Base-by-base conservation (phyloP, 2,329 filamentous ascomycete species). In the Hypocrella siamensis region DNA sequence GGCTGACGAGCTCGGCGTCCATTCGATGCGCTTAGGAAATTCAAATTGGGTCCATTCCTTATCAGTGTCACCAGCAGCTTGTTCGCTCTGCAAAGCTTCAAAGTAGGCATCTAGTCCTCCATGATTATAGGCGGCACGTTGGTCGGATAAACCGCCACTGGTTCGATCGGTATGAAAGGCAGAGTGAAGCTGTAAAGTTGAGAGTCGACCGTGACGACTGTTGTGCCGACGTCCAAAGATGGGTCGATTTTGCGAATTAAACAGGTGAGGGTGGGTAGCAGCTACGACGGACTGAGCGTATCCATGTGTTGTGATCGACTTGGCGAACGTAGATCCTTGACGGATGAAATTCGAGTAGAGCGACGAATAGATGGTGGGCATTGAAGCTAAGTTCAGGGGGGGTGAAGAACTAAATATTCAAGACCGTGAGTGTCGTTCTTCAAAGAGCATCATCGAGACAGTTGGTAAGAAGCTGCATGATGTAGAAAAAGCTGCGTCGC, bases 201-300 rank as follows among this genome's bases (percentile, higher is more conserved):
- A 56, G 31, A 73, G 62, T 32, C 63, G 69, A 39, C 63, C 61
- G 42, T 70, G 59, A 41, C 63, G 63, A 42, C 61, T 64, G 48
- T 57, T 66, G 45, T 64, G 67, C 47, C 66, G 67, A 45, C 69
- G 67, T 38, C 63, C 67, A 48, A 74, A 77, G 47, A 68, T 69
- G 40, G 69, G 69, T 44, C 71, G 67, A 54, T 70, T 75, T 54
- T 74, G 84, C 53, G 63, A 75, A 68, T 76, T 84, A 70, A 67
- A 73, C 69, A 63, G 79, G 77, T 70, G 66, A 35, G 70, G 71
- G 41, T 93, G 85, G 42, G 84, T 84, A 48, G 85, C 88, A 51
- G 90, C 90, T 61, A 98, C 85, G 61, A 96, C 79, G 41, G 86
- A 93, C 58, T 96, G 88, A 47, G 86, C 86, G 71, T 94, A 96